phyloP scores from a whole-genome alignment of 2,329 filamentous ascomycete species.

The Leptographium flavum region DNA sequence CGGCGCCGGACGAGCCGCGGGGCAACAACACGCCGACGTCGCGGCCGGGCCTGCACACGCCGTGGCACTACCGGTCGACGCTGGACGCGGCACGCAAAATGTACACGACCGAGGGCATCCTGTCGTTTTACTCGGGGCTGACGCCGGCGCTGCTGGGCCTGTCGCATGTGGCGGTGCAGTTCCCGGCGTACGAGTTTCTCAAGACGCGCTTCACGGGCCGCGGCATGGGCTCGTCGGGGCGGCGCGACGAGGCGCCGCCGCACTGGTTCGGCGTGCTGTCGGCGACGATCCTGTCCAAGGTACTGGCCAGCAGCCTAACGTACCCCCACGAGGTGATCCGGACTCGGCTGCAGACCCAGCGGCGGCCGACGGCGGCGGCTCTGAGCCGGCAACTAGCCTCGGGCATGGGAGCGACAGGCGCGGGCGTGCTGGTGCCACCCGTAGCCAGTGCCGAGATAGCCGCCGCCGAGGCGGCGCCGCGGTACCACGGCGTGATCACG shows the following conservation, averaged over 20 bases:
- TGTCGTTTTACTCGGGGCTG: constrained; percentile 89
- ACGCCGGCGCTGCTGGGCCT: constrained; percentile 84
- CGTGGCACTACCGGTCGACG: constrained; percentile 85
- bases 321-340: constrained; percentile 96
- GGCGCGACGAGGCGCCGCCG: constrained; percentile 31
- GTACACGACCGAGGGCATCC: constrained; percentile 78
- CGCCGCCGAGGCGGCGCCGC: constrained; percentile 18
- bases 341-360: constrained; percentile 86
- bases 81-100: constrained; percentile 89
- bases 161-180: constrained; percentile 92
- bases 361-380: constrained; percentile 40
- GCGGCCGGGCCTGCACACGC: constrained; percentile 43
- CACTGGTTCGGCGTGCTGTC: constrained; percentile 76
- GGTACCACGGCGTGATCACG: constrained; percentile 65
- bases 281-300: constrained; percentile 86
- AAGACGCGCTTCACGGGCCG: constrained; percentile 83
- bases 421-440: constrained; percentile 7
- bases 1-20: constrained; percentile 30
- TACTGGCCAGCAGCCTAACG: constrained; percentile 85
- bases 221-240: constrained; percentile 59
- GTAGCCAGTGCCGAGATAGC: not conserved
- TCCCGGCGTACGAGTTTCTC: constrained; percentile 88
- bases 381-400: constrained; percentile 9
- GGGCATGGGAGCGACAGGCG: constrained; percentile 10
- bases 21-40: constrained; percentile 39